phyloP scores from a whole-genome alignment of 73 alveolate genomes.

The Uronychia binucleata region DNA sequence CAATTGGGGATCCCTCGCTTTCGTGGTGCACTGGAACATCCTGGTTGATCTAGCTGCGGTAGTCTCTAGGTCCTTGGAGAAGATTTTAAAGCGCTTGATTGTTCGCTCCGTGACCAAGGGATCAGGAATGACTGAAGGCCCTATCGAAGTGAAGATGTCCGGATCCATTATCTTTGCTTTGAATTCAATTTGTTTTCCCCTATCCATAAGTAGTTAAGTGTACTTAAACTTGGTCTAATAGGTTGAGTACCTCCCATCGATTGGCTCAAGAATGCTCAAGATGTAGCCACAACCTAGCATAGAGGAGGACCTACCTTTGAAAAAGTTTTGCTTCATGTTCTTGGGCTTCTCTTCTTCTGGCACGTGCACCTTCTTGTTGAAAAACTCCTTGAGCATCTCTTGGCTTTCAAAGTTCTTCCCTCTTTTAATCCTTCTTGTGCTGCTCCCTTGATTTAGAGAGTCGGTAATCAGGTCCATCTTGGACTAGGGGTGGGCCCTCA shows the following conservation, averaged over 20 bases:
- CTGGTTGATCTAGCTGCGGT: background rate
- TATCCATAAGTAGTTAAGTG: too few species aligned
- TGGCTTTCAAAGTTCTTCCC: too few species aligned
- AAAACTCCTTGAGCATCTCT: background rate
- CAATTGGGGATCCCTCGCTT: too few species aligned
- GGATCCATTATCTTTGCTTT: background rate
- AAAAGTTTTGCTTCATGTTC: background rate
- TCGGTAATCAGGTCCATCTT: too few species aligned
- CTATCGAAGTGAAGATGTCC: background rate
- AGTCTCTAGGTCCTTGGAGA: background rate
- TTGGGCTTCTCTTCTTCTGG: background rate
- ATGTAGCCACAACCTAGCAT: background rate
- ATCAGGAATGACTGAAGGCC: background rate
- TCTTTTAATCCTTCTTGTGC: too few species aligned
- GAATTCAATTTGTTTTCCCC: background rate
- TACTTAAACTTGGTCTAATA: background rate
- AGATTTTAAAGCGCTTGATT: too few species aligned
- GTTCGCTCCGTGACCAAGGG: background rate
- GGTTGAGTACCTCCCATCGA: background rate
- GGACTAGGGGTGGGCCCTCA: too few species aligned
- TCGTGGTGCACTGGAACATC: too few species aligned
- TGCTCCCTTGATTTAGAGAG: too few species aligned
- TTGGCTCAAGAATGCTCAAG: background rate
- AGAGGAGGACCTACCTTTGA: background rate
- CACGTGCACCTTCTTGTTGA: background rate